Base-by-base conservation (phyloP, 2,329 filamentous ascomycete species). In the Ceratocystis cacaofunesta region DNA sequence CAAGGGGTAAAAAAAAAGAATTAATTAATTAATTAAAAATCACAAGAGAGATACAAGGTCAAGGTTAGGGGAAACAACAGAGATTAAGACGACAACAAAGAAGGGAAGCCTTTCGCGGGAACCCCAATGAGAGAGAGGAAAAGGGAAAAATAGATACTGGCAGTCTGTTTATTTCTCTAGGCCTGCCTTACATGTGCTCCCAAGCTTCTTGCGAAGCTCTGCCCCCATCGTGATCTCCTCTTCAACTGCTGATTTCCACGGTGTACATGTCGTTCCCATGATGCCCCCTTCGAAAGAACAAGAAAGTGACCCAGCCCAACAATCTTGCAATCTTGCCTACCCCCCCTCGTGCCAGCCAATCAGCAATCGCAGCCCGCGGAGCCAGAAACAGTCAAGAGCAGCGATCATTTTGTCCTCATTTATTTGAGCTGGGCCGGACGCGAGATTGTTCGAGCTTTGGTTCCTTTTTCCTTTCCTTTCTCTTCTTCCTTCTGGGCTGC, bases 381-480 rank as follows among this genome's bases (percentile, higher is more conserved):
- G 36, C 28, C 32, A 60, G 17, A 19, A 36, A 19, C n/a, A 61
- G 30, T 43, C 32, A 36, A 43, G 36, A 61, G 57, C 48, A 25
- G n/a, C 48, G 48, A 25, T 43, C 17, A 61, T 61, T 43, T 41
- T 61, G 36, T 61, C 10, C 36, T 41, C 36, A 41, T 41, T 41
- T 41, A 41, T 41, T 19, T 52, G 48, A 52, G 48, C 48, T 52
- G 48, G 48, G 19, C 48, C 48, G 25, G 48, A 52, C 48, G 48
- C 48, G 48, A 52, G 19, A 52, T 52, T 52, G 48, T 52, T 22
- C 19, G 48, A 25, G 19, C 22, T 8, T 19, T 61, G 22, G 7
- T 43, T 61, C n/a, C n/a, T 58, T 58, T 58, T 58, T 36, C 30
- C 32, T 58, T 58, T 30, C n/a, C n/a, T 58, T 30, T 58, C 32